Conservation (phyloP, 371 early-diverging fungal genomes). For the Circinella umbellata region DNA sequence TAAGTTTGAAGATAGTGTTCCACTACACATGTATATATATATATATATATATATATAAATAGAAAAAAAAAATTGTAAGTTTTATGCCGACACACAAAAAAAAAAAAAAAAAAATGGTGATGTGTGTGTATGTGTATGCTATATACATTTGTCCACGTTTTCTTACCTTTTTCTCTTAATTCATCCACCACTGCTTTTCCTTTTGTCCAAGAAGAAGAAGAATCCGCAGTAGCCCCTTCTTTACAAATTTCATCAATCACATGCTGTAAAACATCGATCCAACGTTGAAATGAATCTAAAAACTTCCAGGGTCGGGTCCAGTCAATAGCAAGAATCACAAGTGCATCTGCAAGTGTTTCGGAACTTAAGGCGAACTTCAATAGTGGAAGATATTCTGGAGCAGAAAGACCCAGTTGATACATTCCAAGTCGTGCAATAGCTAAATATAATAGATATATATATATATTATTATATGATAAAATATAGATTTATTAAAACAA, state of each 20-base stretch:
- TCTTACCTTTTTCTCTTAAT: constrained; percentile 72
- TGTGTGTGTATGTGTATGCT: too few species aligned
- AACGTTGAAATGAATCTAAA: constrained; percentile 79
- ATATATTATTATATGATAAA: not conserved
- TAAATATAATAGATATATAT: not conserved
- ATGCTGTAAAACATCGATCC: constrained; percentile 78
- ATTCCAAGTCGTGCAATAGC: constrained; percentile 85
- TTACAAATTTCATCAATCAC: constrained; percentile 64
- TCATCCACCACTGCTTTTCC: constrained; percentile 78
- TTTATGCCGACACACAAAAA: not conserved
- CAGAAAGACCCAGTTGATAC: constrained; percentile 82
- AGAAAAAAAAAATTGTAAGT: not conserved
- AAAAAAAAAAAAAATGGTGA: not conserved
- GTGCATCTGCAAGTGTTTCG: constrained; percentile 66
- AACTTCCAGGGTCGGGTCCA: constrained; percentile 94
- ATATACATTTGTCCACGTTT: not conserved
- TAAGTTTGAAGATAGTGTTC: constrained; percentile 68
- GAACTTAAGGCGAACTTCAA: constrained; percentile 77
- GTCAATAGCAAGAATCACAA: constrained; percentile 84
- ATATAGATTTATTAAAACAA: too few species aligned
- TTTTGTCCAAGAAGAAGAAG: constrained; percentile 51
- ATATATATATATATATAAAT: too few species aligned
- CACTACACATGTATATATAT: constrained; percentile 30
- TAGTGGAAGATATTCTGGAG: constrained; percentile 74
- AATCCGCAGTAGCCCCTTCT: constrained; percentile 57